Percentiles rank a stretch among this genome's conserved stretches.
phyloP scores from a whole-genome alignment of 192 early-diverging fungal genomes.

The Backusella liffmaniae region DNA sequence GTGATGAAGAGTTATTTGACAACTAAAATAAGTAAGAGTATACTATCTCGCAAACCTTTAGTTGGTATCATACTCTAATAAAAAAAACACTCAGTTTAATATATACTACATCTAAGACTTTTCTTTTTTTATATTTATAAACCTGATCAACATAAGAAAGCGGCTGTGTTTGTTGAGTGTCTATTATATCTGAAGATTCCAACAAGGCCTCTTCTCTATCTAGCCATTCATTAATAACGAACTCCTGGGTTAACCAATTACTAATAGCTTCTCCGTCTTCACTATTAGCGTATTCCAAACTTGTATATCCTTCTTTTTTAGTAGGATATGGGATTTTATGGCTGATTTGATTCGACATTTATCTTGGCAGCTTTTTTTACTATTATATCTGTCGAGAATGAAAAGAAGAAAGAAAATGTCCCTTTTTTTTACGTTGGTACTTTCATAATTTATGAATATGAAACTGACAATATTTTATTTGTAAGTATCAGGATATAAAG shows the following conservation, averaged over 20 bases:
- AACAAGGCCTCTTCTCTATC: background rate
- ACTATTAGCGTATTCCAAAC: background rate
- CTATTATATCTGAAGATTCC: background rate
- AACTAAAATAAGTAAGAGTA: background rate
- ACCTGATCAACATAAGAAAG: background rate
- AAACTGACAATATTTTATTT: background rate
- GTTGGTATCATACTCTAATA: background rate
- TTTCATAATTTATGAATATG: background rate
- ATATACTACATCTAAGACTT: background rate
- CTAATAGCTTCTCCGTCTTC: background rate
- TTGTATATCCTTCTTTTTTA: background rate
- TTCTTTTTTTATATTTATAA: background rate
- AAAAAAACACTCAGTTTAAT: background rate
- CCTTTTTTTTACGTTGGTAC: background rate
- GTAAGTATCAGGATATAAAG: background rate
- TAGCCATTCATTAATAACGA: background rate
- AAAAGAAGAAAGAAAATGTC: background rate
- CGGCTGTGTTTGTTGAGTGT: background rate
- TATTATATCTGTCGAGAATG: background rate
- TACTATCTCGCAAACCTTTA: background rate
- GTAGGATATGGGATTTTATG: background rate
- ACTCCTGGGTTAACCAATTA: background rate
- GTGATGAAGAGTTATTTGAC: background rate
- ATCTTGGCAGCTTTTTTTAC: background rate
- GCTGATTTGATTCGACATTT: background rate